These are phyloP conservation scores for Leccinum truebloodii DNA, from an alignment of 768 basidiomycete genomes.

Conservation along the genomic window DNA sequence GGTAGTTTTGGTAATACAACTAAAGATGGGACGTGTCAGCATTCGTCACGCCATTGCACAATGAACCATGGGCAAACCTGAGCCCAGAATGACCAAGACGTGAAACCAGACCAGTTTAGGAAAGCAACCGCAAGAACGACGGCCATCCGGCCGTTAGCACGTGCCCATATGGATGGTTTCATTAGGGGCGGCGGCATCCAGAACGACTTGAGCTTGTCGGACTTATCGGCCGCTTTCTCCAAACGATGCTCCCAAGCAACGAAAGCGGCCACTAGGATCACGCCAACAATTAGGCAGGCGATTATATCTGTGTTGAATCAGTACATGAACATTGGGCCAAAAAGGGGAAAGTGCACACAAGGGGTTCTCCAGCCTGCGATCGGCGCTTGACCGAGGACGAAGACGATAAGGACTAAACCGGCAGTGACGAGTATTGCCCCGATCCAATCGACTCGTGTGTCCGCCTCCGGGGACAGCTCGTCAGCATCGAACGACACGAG, in stretches of 20 bases:
- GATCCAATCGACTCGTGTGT: conserved; percentile 71
- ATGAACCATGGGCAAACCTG: conserved; percentile 32
- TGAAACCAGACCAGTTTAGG: conserved; percentile 62
- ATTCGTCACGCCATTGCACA: background rate
- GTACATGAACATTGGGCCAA: conserved; percentile 23
- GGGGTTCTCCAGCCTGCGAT: conserved; percentile 62
- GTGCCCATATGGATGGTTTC: conserved; percentile 60
- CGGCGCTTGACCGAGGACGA: conserved; percentile 69
- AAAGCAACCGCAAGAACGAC: conserved; percentile 64
- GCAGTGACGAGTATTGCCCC: conserved; percentile 66
- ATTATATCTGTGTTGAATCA: conserved; percentile 59
- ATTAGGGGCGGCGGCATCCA: conserved; percentile 62
- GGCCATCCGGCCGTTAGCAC: conserved; percentile 62
- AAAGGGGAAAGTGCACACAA: conserved; percentile 38
- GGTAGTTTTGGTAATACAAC: conserved; percentile 75
- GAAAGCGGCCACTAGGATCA: conserved; percentile 57
- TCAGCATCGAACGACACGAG: conserved; percentile 66
- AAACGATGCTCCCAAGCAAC: conserved; percentile 66
- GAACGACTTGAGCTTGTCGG: conserved; percentile 21
- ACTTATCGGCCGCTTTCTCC: conserved; percentile 35
- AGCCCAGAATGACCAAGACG: conserved; percentile 53
- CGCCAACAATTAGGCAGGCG: conserved; percentile 60
- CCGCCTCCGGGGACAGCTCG: conserved; percentile 35
- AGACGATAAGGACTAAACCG: conserved; percentile 70
- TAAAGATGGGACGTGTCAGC: conserved; percentile 27